These are phyloP conservation scores for Carex kokanica DNA, from an alignment of 176 grass and related monocot genomes.

Conservation along the genomic window DNA sequence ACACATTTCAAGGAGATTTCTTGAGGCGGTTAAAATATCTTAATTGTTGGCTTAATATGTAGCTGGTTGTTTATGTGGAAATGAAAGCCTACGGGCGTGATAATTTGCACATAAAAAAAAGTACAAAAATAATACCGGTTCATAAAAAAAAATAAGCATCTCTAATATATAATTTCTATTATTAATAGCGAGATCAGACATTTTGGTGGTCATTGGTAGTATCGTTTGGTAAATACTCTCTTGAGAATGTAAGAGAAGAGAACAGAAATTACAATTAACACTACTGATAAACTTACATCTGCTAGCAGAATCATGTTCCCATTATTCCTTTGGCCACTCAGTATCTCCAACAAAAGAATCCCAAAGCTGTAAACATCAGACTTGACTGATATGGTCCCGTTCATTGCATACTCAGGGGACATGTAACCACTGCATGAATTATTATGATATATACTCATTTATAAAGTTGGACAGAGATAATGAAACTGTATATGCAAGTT, in stretches of 20 bases:
- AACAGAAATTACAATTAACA: background rate
- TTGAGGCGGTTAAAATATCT: too few relatives aligned
- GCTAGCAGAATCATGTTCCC: constrained; percentile 37
- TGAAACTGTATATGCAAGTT: background rate
- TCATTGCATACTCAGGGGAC: constrained; percentile 52
- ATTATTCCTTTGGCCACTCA: constrained; percentile 42
- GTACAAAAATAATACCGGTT: too few relatives aligned
- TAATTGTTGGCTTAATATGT: too few relatives aligned
- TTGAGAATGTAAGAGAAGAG: background rate
- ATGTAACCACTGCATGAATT: constrained; percentile 36
- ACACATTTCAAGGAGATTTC: too few relatives aligned
- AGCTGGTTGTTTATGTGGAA: too few relatives aligned
- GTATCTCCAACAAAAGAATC: constrained; percentile 42
- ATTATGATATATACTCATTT: constrained; percentile 6
- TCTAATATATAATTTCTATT: background rate
- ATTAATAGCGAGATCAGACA: background rate
- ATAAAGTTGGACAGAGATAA: background rate
- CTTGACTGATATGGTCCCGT: constrained; percentile 40
- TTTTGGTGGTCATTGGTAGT: background rate
- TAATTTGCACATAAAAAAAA: too few relatives aligned
- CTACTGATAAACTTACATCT: constrained; percentile 36
- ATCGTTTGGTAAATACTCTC: background rate
- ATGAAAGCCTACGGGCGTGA: too few relatives aligned
- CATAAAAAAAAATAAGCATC: background rate
- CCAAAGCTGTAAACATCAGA: constrained; percentile 60